Base-by-base conservation (phyloP, 2,329 filamentous ascomycete genomes). In the Diaporthe eres region DNA sequence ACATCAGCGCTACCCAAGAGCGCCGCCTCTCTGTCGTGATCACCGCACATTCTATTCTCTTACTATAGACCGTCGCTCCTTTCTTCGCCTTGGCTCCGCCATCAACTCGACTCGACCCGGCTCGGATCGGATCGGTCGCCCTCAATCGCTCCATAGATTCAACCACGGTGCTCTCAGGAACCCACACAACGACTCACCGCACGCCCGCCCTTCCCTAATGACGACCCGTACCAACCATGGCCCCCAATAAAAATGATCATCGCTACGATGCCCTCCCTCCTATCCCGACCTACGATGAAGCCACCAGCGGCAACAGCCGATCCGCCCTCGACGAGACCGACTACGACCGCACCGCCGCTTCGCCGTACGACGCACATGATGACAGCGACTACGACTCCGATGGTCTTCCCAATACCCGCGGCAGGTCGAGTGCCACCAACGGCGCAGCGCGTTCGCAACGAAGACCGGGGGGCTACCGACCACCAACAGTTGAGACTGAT, bases 241-340 rank as follows among this genome's bases (percentile, higher is more conserved):
- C 83, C 80, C 83, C 85, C 78, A 65, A 73, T 37, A 88, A 89
- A 83, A 86, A 90, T 83, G 91, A 91, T 79, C 85, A 87, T 74
- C 86, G 86, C 76, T 92, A 92, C 83, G 89, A 91, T 81, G 85
- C 88, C 77, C 88, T 93, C 61, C 93, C 94, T 71, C 94, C 94
- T 44, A 96, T 97, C 82, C 95, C 94, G 42, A 92, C 92, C 60
- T 97, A 97, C 84, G 94, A 96, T 84, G 94, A 97, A 86, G 94
- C 95, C 78, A 90, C 90, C 76, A 91, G 91, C 25, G 91, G 90
- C 49, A 77, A 78, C 82, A 88, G 90, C 80, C 90, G 91, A 82
- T 55, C 60, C 42, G 76, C 77, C 65, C 74, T 76, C 70, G 71
- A 74, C 25, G 67, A 76, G 70, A 71, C 68, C 53, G 53, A 75